phyloP scores from a whole-genome alignment of 108 stramenopile genomes.

The Conticribra weissflogii region DNA sequence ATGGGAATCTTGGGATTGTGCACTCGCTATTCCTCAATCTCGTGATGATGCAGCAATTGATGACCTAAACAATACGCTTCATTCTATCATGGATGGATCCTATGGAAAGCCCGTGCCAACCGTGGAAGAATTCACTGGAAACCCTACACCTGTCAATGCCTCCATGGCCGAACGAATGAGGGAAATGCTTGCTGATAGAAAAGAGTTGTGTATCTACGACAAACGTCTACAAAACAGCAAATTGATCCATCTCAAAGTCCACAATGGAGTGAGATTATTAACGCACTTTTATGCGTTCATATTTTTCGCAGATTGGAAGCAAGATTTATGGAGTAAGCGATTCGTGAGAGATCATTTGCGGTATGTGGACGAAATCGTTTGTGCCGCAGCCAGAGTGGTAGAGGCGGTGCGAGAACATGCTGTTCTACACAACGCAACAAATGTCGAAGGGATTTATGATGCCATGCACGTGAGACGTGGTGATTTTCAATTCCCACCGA shows the following conservation, averaged over 20 bases:
- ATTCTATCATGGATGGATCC: constrained; percentile 49
- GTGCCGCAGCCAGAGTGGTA: constrained; percentile 61
- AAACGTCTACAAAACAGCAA: constrained; percentile 47
- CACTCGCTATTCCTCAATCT: constrained; percentile 43
- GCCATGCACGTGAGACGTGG: constrained; percentile 86
- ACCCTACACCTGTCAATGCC: constrained; percentile 57
- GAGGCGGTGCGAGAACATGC: constrained; percentile 51
- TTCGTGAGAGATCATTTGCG: constrained; percentile 59
- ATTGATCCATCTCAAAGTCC: constrained; percentile 49
- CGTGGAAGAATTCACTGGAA: constrained; percentile 48
- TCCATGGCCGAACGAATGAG: constrained; percentile 57
- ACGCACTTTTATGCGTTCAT: constrained; percentile 70
- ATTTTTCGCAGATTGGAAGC: constrained; percentile 71
- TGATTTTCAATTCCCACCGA: constrained; percentile 66
- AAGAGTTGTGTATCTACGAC: constrained; percentile 54
- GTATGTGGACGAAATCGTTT: constrained; percentile 57
- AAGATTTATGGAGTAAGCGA: constrained; percentile 62
- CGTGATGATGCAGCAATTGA: constrained; percentile 32
- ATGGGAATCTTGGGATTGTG: constrained; percentile 60
- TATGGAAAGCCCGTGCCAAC: constrained; percentile 51
- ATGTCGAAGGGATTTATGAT: constrained; percentile 69
- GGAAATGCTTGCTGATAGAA: constrained; percentile 61
- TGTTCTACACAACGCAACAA: constrained; percentile 34
- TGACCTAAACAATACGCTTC: constrained; percentile 39
- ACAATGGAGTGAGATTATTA: constrained; percentile 28